Evolutionary conservation across 352 stramenopile species (phyloP), one percentile per base, ranked within the genome.

Genomic region (Phytopythium ostracodes): DNA sequence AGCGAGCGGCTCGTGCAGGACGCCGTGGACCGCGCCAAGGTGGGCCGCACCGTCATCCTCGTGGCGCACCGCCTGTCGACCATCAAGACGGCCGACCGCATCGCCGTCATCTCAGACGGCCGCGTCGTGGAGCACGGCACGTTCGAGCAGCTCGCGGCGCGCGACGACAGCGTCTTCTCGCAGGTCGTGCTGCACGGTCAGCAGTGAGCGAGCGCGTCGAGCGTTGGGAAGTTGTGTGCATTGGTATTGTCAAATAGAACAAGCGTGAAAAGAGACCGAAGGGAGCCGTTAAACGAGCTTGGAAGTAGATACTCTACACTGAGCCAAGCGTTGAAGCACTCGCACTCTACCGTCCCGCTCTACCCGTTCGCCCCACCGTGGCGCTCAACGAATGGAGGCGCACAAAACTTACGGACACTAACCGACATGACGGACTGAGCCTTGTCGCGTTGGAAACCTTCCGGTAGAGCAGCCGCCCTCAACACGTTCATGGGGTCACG

Each of bases 1-100:
- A 93, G 83, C 64, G 85, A 94, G 54, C 73, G 72, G 52, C 71
- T 91, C 18, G 85, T 94, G 47, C 85, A 94, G 63, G 83, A 87
- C n/a, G 82, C 86, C 8, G 72, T 94, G 12, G 70, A 89, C 66
- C 77, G 80, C 47, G 75, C 83, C 66, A 92, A 95, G 65, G 72
- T 78, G 44, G 81, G 90, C 47, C 82, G 96, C n/a, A 99, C 97
- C 0, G 92, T 97, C 38, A 77, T 99, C 44, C 79, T 99, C 18
- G 98, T 99, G 67, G 97, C 98, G 17, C 98, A 99, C 70, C 84
- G 98, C 29, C 69, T 99, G 35, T 91, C 89, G 49, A 98, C 94
- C 18, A 97, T 98, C 71, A 88, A 93, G 71, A 90, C 88, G 51
- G 88, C 89, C 6, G 92, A 98, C 59, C 75, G 89, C 58, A 98